Evolutionary conservation across 177 flowering plant species (phyloP).

Genomic region (Vitis hybrid): DNA sequence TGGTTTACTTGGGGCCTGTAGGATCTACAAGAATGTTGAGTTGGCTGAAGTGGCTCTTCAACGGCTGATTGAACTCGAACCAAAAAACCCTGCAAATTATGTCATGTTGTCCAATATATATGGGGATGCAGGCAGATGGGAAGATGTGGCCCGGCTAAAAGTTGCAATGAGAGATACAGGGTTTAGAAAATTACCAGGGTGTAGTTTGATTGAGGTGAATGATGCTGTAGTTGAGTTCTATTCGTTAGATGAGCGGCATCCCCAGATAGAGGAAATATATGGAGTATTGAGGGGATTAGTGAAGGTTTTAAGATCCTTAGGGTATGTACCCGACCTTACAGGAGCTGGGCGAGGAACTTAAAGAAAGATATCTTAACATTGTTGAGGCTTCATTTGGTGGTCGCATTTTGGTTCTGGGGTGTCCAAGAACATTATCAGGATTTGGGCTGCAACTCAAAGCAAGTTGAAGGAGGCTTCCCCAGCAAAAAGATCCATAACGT

Average conservation of each 20-base stretch:
- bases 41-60: constrained; percentile 66
- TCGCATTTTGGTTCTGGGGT: too few species aligned
- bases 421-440: too few species aligned
- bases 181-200: constrained; percentile 60
- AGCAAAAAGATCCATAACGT: too few species aligned
- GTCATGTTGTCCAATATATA: constrained; percentile 78
- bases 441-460: too few species aligned
- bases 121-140: constrained; percentile 61
- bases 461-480: too few species aligned
- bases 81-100: constrained; percentile 64
- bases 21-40: constrained; percentile 53
- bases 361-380: neutral
- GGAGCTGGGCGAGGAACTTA: constrained; percentile 7
- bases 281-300: constrained; percentile 46
- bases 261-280: constrained; percentile 47
- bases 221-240: constrained; percentile 56
- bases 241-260: constrained; percentile 68
- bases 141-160: constrained; percentile 59
- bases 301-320: constrained; percentile 35
- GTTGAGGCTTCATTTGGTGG: too few species aligned
- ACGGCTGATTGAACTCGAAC: constrained; percentile 59
- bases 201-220: constrained; percentile 69
- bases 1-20: constrained; percentile 71
- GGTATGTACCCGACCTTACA: constrained; percentile 22
- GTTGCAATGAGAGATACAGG: constrained; percentile 64